phyloP scores from a whole-genome alignment of 2,329 filamentous ascomycete species.

The Aphanocladium album region DNA sequence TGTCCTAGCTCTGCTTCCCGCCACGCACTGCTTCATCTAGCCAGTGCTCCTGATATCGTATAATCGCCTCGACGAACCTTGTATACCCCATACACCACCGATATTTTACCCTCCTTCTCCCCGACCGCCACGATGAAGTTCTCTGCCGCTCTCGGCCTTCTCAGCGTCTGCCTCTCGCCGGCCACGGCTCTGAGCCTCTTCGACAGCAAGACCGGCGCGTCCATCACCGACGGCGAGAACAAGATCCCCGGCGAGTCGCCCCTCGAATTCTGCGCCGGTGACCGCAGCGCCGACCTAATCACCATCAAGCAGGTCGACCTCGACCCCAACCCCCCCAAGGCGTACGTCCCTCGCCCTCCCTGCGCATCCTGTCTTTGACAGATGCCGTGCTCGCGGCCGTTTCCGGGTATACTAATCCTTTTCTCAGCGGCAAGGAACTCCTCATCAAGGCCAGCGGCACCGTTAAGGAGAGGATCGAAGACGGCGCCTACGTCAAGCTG shows the following conservation, averaged over 20 bases:
- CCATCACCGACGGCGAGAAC: conserved; percentile 46
- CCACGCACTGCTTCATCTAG: neutral
- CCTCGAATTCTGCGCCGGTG: conserved; percentile 65
- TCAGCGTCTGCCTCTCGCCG: conserved; percentile 42
- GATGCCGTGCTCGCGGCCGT: neutral
- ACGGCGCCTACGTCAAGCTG: conserved; percentile 77
- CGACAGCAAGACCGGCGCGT: conserved; percentile 27
- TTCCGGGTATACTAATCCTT: conserved; percentile 19
- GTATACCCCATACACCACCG: neutral
- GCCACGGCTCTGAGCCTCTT: conserved; percentile 41
- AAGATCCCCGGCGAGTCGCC: conserved; percentile 82
- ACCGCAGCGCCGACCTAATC: conserved; percentile 66
- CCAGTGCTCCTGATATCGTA: neutral
- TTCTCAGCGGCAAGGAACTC: conserved; percentile 66
- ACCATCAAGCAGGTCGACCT: conserved; percentile 76
- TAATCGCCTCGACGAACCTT: neutral
- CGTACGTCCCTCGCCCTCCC: conserved; percentile 54
- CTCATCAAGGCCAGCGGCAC: conserved; percentile 72
- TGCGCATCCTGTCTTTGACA: neutral
- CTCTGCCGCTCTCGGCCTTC: conserved; percentile 38
- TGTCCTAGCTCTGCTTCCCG: neutral
- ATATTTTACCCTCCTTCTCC: neutral
- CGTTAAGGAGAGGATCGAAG: conserved; percentile 65
- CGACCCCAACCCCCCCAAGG: conserved; percentile 74
- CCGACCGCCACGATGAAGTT: conserved; percentile 28